Evolutionary conservation across 2,329 filamentous ascomycete genomes (phyloP).

Genomic region (Cladosporium colombiae): DNA sequence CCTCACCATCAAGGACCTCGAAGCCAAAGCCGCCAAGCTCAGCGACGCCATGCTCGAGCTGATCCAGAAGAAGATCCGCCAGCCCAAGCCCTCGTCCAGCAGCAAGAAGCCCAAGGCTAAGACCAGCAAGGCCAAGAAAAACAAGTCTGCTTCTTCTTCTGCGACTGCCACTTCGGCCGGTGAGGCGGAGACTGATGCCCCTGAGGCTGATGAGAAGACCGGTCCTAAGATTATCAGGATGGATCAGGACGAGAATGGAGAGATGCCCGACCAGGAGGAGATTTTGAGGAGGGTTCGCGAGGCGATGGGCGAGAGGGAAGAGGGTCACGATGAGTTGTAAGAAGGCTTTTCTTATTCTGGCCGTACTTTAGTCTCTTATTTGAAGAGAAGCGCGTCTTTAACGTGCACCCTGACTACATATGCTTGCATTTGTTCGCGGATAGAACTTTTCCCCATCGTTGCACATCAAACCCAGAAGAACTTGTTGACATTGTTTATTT

Average conservation of each 20-base stretch:
- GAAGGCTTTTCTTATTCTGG: background rate
- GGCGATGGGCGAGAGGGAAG: slow-evolving; percentile 17
- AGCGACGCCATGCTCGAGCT: slow-evolving; percentile 70
- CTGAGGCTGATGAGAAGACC: slow-evolving; percentile 24
- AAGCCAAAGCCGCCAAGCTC: slow-evolving; percentile 68
- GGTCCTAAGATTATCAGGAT: slow-evolving; percentile 11
- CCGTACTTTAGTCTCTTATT: background rate
- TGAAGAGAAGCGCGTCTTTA: background rate
- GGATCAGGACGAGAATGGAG: slow-evolving; percentile 24
- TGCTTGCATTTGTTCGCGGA: background rate
- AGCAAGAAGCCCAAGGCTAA: slow-evolving; percentile 37
- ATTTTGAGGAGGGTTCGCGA: slow-evolving; percentile 29
- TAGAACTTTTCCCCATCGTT: background rate
- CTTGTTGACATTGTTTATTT: background rate
- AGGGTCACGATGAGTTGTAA: slow-evolving; percentile 26
- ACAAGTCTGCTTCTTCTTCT: slow-evolving; percentile 11
- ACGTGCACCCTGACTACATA: background rate
- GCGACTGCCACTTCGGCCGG: slow-evolving; percentile 23
- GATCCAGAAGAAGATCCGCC: slow-evolving; percentile 65
- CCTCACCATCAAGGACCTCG: slow-evolving; percentile 70
- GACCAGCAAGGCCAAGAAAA: slow-evolving; percentile 19
- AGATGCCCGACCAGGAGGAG: slow-evolving; percentile 33
- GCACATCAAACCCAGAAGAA: background rate
- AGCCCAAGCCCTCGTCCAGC: slow-evolving; percentile 41
- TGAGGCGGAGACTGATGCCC: slow-evolving; percentile 37